Evolutionary conservation across 495 filamentous ascomycete genomes (phyloP).

Genomic region (Pseudomonodictys pantanalensis): DNA sequence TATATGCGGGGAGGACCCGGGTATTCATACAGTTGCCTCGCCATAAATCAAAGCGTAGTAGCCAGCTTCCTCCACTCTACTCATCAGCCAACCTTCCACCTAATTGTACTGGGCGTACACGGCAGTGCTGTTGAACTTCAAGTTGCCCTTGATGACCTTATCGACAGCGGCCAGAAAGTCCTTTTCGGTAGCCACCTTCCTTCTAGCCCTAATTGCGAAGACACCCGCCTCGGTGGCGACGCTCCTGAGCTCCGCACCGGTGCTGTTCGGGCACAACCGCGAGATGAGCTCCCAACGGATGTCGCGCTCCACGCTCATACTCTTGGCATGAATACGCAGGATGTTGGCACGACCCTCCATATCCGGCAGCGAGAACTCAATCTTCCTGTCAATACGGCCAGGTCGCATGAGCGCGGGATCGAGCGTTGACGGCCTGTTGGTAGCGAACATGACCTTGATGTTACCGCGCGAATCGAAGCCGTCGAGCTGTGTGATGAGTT

Average conservation of each 20-base stretch:
- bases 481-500: constrained; percentile 96
- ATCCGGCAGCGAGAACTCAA: constrained; percentile 96
- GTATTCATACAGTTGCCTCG: background rate
- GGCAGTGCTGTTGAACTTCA: constrained; percentile 99
- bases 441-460: constrained; percentile 99
- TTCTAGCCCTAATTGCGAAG: constrained; percentile 94
- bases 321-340: constrained; percentile 97
- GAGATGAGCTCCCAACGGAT: constrained; percentile 99
- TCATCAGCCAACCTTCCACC: background rate
- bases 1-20: background rate
- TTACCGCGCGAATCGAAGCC: constrained; percentile 97
- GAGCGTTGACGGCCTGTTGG: constrained; percentile 91
- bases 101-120: constrained; percentile 99
- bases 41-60: background rate
- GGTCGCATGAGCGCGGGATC: constrained; percentile 97
- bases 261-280: constrained; percentile 92
- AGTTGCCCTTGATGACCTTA: constrained; percentile 98
- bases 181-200: constrained; percentile 99
- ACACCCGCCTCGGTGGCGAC: constrained; percentile 99
- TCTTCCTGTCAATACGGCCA: constrained; percentile 97
- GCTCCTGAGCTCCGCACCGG: constrained; percentile 88
- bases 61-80: too few species aligned
- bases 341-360: constrained; percentile 97
- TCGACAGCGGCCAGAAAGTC: constrained; percentile 97
- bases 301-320: constrained; percentile 97